Evolutionary conservation across 768 basidiomycete genomes (phyloP), one percentile per base, ranked within the genome.

Genomic region (Cystobasidium onofrii): DNA sequence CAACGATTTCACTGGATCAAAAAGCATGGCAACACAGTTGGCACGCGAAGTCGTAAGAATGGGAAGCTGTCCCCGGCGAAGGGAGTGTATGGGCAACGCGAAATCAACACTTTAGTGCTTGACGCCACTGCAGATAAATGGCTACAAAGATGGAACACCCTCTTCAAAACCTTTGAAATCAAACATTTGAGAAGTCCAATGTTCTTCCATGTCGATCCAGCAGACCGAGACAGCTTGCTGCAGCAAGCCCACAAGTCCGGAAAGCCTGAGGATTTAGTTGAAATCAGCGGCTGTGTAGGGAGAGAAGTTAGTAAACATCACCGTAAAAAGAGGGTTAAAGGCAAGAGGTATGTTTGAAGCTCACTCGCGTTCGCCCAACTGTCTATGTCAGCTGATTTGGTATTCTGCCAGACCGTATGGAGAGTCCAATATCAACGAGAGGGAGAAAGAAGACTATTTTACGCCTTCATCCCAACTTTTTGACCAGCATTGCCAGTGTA

Each of bases 221-320:
- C 77, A 1, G 79, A 79, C 33, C 60, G 70, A 18, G 76, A 80
- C 43, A 76, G 76, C 9, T 64, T 80, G 10, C 69, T 78, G n/a
- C 66, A 76, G 7, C 79, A 76, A 46, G 73, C 79, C 9, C 46
- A 60, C 25, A 12, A 72, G 9, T 43, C 6, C 29, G 74, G 54
- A 23, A 46, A 63, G 6, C 70, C 76, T 20, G 27, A 69, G 23
- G 77, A 80, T 63, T 73, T 80, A 10, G 39, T 41, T 23, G 67
- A 76, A 72, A 77, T 80, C 44, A 52, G 44, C 12, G 75, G 73
- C 2, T 78, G 78, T 23, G 79, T 80, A 17, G 79, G 78, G 1
- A 52, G 52, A 18, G 79, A 80, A 65, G 54, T 72, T 29, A 60
- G 54, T 54, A 80, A 79, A 71, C 75, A 79, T 25, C 75, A 76